Percentiles rank a stretch among this genome's conserved stretches.
These are phyloP conservation scores for Colletotrichum theobromicola DNA, from an alignment of 2,329 filamentous ascomycete species.

Conservation along the genomic window DNA sequence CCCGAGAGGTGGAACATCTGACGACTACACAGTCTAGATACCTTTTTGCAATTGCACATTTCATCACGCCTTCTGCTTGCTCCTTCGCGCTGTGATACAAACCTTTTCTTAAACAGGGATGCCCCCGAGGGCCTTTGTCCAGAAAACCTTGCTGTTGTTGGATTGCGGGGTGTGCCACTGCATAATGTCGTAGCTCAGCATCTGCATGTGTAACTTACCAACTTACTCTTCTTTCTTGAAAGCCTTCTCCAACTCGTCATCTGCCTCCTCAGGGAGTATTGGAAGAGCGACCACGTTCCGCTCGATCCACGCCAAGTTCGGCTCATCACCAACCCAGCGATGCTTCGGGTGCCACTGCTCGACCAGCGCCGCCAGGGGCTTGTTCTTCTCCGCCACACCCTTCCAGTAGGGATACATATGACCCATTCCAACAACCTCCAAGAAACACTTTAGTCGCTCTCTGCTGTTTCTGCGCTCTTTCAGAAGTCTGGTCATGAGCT, in stretches of 20 bases:
- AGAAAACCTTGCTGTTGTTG: not conserved
- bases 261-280: not conserved
- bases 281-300: not conserved
- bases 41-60: not conserved
- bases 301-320: not conserved
- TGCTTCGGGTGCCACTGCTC: not conserved
- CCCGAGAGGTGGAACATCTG: not conserved
- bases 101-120: not conserved
- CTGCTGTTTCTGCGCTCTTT: not conserved
- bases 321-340: not conserved
- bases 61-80: not conserved
- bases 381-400: not conserved
- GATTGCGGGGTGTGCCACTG: not conserved
- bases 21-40: not conserved
- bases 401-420: not conserved
- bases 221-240: not conserved
- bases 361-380: not conserved
- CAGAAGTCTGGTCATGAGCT: not conserved
- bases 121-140: not conserved
- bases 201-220: not conserved
- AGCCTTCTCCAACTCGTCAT: not conserved
- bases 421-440: not conserved
- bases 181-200: not conserved
- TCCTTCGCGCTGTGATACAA: not conserved
- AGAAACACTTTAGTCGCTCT: not conserved